A percentile compares a stretch with the other conserved stretches of the same genome.
phyloP scores from a whole-genome alignment of 352 stramenopile species.

The Phytophthora niederhauseri region DNA sequence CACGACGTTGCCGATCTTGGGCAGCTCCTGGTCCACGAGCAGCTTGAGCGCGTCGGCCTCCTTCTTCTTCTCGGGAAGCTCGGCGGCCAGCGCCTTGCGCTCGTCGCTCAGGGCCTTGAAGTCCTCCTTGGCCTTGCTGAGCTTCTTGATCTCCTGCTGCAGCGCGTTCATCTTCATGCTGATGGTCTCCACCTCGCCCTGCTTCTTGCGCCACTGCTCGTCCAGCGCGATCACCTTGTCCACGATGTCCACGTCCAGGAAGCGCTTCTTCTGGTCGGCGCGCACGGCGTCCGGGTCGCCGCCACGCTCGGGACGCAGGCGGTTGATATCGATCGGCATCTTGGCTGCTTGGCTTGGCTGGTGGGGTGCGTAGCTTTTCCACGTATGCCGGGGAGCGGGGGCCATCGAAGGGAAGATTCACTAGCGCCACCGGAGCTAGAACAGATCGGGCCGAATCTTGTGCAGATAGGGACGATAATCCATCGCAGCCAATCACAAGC shows the following conservation, averaged over 20 bases:
- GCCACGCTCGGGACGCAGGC: conserved; percentile 95
- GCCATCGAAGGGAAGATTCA: conserved; percentile 29
- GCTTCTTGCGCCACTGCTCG: conserved; percentile 89
- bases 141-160: conserved; percentile 88
- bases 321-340: conserved; percentile 99
- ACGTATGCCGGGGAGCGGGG: conserved; percentile 26
- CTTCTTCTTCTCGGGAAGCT: conserved; percentile 78
- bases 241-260: conserved; percentile 93
- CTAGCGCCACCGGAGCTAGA: conserved; percentile 18
- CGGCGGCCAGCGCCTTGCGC: conserved; percentile 74
- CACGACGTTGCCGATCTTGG: conserved; percentile 98
- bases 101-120: conserved; percentile 83
- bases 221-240: conserved; percentile 96
- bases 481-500: no score
- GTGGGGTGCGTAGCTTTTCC: conserved; percentile 31
- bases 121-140: conserved; percentile 90
- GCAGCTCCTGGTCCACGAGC: conserved; percentile 77
- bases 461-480: not conserved
- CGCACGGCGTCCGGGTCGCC: conserved; percentile 96
- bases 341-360: conserved; percentile 28
- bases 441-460: not conserved
- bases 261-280: conserved; percentile 95
- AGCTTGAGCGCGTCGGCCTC: conserved; percentile 80
- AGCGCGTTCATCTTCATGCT: conserved; percentile 90
- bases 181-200: conserved; percentile 84